phyloP scores from a whole-genome alignment of 345 rosid genomes.

The Aurinia saxatilis region DNA sequence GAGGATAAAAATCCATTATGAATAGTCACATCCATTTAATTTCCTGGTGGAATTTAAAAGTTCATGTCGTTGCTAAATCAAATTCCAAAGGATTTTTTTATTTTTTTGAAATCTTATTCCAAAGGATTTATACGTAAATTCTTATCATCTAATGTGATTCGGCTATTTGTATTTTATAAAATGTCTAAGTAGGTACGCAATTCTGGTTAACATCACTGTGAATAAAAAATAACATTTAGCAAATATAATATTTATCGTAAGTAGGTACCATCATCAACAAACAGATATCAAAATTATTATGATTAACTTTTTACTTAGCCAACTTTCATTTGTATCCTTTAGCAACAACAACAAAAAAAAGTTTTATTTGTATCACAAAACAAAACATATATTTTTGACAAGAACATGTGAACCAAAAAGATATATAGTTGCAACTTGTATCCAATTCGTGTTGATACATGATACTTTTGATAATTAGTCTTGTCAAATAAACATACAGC shows the following conservation, averaged over 20 bases:
- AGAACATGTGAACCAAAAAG: not conserved
- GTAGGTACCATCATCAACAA: too few relatives aligned
- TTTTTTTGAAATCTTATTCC: too few relatives aligned
- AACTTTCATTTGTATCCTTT: too few relatives aligned
- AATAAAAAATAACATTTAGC: too few relatives aligned
- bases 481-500: not conserved
- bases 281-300: too few relatives aligned
- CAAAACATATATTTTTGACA: not conserved
- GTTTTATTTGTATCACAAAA: not conserved
- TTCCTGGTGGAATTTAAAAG: not conserved
- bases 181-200: too few relatives aligned
- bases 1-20: not conserved
- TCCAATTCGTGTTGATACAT: not conserved
- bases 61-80: not conserved
- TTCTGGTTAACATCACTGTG: too few relatives aligned
- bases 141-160: too few relatives aligned
- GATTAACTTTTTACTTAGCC: not conserved
- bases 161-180: not conserved
- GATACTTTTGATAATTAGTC: not conserved
- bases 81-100: too few relatives aligned
- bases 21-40: not conserved
- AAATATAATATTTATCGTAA: too few relatives aligned
- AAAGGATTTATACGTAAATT: not conserved
- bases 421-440: not conserved
- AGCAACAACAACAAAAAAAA: too few relatives aligned